Conservation (phyloP, 805 yeast species). For the Teunomyces tritomae region DNA sequence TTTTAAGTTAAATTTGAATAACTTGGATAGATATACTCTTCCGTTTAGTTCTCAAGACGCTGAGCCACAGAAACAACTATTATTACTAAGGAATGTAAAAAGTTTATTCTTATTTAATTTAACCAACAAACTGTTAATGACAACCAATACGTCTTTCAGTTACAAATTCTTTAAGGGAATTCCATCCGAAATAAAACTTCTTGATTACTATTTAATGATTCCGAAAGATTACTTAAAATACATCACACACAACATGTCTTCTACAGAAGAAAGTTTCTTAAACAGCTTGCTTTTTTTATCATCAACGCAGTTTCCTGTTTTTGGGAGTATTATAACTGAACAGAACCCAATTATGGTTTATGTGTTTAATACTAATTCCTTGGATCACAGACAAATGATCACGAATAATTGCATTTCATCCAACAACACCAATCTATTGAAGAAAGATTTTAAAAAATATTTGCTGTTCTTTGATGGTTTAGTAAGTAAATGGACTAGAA, state of each 20-base stretch:
- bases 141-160: not conserved
- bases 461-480: constrained; percentile 37
- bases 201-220: constrained; percentile 37
- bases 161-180: constrained; percentile 20
- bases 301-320: constrained; percentile 19
- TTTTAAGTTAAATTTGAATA: not conserved
- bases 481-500: constrained; percentile 39
- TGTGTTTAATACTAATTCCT: constrained; percentile 21
- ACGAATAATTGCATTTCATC: constrained; percentile 8
- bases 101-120: constrained; percentile 41
- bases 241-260: constrained; percentile 2
- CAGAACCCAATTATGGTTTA: constrained; percentile 39
- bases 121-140: constrained; percentile 7
- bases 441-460: too few relatives aligned
- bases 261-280: constrained; percentile 10
- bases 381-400: constrained; percentile 15
- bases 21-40: not conserved
- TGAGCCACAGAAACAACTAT: not conserved
- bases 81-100: constrained; percentile 31
- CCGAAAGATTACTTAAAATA: constrained; percentile 23
- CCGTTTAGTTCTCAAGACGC: not conserved
- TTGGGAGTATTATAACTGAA: constrained; percentile 21
- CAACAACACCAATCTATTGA: too few relatives aligned
- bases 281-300: constrained; percentile 11
- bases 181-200: constrained; percentile 28